Evolutionary conservation across 495 filamentous ascomycete genomes (phyloP).

Genomic region (Astrothelium subdiscretum): DNA sequence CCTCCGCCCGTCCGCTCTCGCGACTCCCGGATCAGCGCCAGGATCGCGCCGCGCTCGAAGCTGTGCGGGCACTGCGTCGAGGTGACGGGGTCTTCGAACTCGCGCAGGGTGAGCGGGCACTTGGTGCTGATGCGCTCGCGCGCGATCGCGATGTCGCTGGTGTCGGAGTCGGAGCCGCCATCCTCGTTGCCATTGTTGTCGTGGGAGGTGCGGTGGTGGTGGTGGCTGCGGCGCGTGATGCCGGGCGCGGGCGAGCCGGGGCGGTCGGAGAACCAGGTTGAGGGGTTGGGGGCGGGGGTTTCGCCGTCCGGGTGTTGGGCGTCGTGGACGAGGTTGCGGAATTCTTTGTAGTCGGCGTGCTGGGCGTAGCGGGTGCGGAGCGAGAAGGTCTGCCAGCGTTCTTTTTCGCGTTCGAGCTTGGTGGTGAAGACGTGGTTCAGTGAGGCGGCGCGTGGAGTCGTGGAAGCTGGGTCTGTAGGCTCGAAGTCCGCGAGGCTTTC

Average conservation of each 20-base stretch:
- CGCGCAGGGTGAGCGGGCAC: conserved; percentile 67
- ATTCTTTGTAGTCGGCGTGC: conserved; percentile 68
- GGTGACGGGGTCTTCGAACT: conserved; percentile 63
- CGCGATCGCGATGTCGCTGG: conserved; percentile 63
- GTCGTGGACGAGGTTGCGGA: conserved; percentile 69
- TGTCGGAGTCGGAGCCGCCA: conserved; percentile 32
- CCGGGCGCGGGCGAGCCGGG: conserved; percentile 24
- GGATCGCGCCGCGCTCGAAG: conserved; percentile 65
- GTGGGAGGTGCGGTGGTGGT: background rate
- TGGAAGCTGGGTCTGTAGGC: conserved; percentile 15
- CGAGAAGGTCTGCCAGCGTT: conserved; percentile 22
- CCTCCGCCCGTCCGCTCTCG: conserved; percentile 17
- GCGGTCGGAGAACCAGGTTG: conserved; percentile 54
- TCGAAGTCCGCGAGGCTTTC: conserved; percentile 14
- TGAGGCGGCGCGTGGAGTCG: conserved; percentile 7
- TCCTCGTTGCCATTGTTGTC: conserved; percentile 25
- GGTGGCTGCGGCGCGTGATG: conserved; percentile 15
- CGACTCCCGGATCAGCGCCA: conserved; percentile 45
- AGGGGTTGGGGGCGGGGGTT: conserved; percentile 52
- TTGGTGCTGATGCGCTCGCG: conserved; percentile 58
- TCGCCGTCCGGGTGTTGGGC: conserved; percentile 54
- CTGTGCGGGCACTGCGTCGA: conserved; percentile 70
- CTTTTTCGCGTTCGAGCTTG: conserved; percentile 19
- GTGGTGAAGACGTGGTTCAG: conserved; percentile 18
- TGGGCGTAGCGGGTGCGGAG: conserved; percentile 44